Conservation (phyloP, 2,329 filamentous ascomycete species). For the Cladophialophora exuberans region DNA sequence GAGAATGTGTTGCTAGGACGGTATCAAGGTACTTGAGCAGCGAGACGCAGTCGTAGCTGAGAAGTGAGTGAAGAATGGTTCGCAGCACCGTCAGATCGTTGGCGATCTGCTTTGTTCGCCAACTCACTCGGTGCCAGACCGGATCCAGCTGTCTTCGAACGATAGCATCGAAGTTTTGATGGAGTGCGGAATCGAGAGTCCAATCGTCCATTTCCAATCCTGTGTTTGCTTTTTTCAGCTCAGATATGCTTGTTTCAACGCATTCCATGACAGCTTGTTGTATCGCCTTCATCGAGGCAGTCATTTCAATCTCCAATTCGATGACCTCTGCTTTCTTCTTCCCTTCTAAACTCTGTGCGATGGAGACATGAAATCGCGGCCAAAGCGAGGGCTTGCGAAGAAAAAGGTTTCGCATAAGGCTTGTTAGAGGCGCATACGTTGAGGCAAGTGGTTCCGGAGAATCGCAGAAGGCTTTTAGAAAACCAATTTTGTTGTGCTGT, state of each 20-base stretch:
- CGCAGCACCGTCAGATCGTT: conserved; percentile 83
- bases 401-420: conserved; percentile 91
- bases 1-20: conserved; percentile 86
- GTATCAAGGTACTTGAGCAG: conserved; percentile 94
- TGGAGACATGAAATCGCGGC: conserved; percentile 89
- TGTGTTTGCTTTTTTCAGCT: conserved; percentile 87
- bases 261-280: conserved; percentile 95
- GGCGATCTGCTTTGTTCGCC: conserved; percentile 93
- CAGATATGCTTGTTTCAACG: conserved; percentile 90
- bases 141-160: conserved; percentile 89
- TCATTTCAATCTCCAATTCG: conserved; percentile 95
- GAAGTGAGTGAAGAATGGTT: conserved; percentile 75
- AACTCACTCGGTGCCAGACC: conserved; percentile 95
- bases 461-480: conserved; percentile 95
- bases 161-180: conserved; percentile 88
- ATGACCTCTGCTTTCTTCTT: conserved; percentile 95
- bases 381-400: conserved; percentile 85
- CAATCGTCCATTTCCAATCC: conserved; percentile 96
- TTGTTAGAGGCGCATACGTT: conserved; percentile 84
- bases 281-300: conserved; percentile 87
- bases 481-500: conserved; percentile 91
- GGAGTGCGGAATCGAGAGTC: conserved; percentile 90
- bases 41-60: conserved; percentile 86
- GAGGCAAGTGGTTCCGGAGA: conserved; percentile 86
- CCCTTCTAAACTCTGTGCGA: conserved; percentile 86